Evolutionary conservation across 805 yeast genomes (phyloP).

Genomic region (Cyberlindnera bimundalis): DNA sequence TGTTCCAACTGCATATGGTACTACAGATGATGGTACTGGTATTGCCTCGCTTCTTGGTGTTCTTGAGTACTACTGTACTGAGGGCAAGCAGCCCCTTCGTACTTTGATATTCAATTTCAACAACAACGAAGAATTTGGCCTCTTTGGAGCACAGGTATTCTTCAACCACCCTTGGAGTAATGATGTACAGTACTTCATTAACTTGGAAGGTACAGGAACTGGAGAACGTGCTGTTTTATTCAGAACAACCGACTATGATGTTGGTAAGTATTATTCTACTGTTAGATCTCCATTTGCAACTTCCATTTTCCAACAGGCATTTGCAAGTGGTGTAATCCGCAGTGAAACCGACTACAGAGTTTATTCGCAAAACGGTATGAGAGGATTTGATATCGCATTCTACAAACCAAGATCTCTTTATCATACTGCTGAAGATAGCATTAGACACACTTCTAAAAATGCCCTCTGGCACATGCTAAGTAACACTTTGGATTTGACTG

Average conservation of each 20-base stretch:
- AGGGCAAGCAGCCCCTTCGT: slow-evolving; percentile 54
- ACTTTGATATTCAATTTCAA: slow-evolving; percentile 82
- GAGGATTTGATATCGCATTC: slow-evolving; percentile 90
- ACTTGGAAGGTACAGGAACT: slow-evolving; percentile 90
- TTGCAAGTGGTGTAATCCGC: slow-evolving; percentile 62
- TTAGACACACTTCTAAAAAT: slow-evolving; percentile 56
- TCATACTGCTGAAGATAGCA: slow-evolving; percentile 74
- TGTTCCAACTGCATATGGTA: slow-evolving; percentile 82
- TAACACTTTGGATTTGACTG: slow-evolving; percentile 59
- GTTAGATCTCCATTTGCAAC: slow-evolving; percentile 72
- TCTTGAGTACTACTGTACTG: slow-evolving; percentile 43
- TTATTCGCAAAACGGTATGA: slow-evolving; percentile 60
- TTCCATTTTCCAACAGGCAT: slow-evolving; percentile 82
- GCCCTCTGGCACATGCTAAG: slow-evolving; percentile 86
- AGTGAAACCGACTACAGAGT: slow-evolving; percentile 87
- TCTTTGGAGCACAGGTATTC: slow-evolving; percentile 76
- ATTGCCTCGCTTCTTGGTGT: slow-evolving; percentile 76
- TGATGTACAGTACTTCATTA: slow-evolving; percentile 61
- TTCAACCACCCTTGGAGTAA: slow-evolving; percentile 69
- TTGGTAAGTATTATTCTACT: slow-evolving; percentile 52
- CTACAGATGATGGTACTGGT: slow-evolving; percentile 93
- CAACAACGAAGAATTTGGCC: slow-evolving; percentile 85
- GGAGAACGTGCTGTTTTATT: slow-evolving; percentile 75
- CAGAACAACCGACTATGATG: slow-evolving; percentile 76
- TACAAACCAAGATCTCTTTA: slow-evolving; percentile 80